Base-by-base conservation (phyloP, 2,329 filamentous ascomycete species). In the Ceratocystis albifundus region DNA sequence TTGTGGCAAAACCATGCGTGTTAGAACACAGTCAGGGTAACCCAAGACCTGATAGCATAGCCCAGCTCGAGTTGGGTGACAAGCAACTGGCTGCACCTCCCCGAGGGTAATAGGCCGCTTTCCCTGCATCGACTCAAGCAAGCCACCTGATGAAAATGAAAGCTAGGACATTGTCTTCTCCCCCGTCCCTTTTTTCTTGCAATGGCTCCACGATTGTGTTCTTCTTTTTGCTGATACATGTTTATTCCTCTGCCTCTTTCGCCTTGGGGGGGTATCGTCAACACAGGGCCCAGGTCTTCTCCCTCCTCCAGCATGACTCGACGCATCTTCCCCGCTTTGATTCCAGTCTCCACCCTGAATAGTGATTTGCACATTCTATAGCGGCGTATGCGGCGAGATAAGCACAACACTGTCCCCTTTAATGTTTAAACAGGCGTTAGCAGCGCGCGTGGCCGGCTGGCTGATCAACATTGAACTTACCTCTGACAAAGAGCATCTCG, bases 401-500 rank as follows among this genome's bases (percentile, higher is more conserved):
- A 89, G 79, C 68, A 89, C 85, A 65, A 89, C 87, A 68, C 86
- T 88, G 72, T 89, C 87, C 70, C 87, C 86, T 89, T 70, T 70
- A 55, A 30, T 61, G n/a, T 30, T n/a, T 10, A 22, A 22, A 36
- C 17, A 32, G 12, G 32, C 59, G 32, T 67, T 48, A 63, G 41
- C 57, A 55, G 4, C 3, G 32, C 45, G 17, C 12, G 20, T n/a
- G n/a, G 10, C 22, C 45, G 8, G 6, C 7, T 17, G 44, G 61
- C 20, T 62, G n/a, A 10, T 36, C 32, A 36, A 36, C 32, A 36
- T n/a, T 22, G 32, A n/a, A 76, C 82, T 69, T 78, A 93, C 92
- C 93, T 89, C 94, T 82, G 67, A 99, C 93, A 75, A 99, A 99
- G 22, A 99, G 79, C 94, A 99, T 99, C 75, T 97, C 94, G 55